These are phyloP conservation scores for Colletotrichum brevisporum DNA, from an alignment of 2,329 filamentous ascomycete species.

Conservation along the genomic window DNA sequence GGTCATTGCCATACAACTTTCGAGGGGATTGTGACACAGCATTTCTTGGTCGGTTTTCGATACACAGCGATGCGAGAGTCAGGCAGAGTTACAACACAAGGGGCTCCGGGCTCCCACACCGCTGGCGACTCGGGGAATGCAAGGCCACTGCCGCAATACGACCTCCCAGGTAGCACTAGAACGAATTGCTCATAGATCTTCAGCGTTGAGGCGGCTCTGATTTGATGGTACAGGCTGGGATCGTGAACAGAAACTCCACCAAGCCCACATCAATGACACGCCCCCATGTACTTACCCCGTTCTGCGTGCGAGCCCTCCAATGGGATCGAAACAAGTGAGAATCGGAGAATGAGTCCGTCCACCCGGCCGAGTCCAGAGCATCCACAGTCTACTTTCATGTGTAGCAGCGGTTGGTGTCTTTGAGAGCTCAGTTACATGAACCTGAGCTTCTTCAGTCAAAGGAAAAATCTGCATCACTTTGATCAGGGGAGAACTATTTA, in stretches of 20 bases:
- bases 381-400: no score
- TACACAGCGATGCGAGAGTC: background rate
- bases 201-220: background rate
- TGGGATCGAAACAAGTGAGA: no score
- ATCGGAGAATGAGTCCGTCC: no score
- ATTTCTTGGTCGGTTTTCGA: background rate
- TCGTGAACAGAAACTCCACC: slow-evolving; percentile 14
- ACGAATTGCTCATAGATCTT: slow-evolving; percentile 19
- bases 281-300: background rate
- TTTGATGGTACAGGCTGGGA: slow-evolving; percentile 14
- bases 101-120: slow-evolving; percentile 11
- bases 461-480: no score
- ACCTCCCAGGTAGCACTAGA: slow-evolving; percentile 7
- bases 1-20: no score
- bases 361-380: no score
- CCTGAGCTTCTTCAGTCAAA: no score
- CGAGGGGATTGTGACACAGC: no score
- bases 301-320: no score
- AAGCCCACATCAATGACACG: slow-evolving; percentile 17
- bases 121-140: background rate
- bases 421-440: no score
- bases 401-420: no score
- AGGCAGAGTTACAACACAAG: background rate
- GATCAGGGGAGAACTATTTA: no score
- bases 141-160: background rate